Base-by-base conservation (phyloP, 495 filamentous ascomycete genomes). In the Symbiotaphrina buchneri region DNA sequence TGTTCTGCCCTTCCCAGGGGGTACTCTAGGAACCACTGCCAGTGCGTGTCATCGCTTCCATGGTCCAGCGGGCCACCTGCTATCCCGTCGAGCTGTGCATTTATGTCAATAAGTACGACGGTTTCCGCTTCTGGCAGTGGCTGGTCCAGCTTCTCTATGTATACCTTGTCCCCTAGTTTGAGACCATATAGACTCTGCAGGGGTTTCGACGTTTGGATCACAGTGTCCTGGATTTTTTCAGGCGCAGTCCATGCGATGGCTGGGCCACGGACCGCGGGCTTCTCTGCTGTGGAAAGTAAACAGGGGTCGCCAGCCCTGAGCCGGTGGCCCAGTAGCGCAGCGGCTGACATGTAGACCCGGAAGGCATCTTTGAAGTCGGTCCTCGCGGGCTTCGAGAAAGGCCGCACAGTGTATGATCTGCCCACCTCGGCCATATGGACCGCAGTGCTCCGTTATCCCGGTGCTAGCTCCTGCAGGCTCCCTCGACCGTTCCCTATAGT, bases 211-310 rank as follows among this genome's bases (percentile, higher is more conserved):
- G 67, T 65, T 47, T 75, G 69, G 3, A 71, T 56, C 17, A 74
- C 56, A 17, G 65, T 55, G 33, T 61, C 68, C 40, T 71, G 62
- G 24, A 75, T 58, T 37, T 65, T 69, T 36, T 77, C 69, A 3
- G 58, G 38, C 13, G 71, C 65, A 26, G 60, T 57, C 69, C 72
- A 79, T 10, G 68, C 65, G 33, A 74, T 63, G 4, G 69, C 75
- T 28, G 65, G 61, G 30, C 61, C 64, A 5, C 49, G 39, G n/a
- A n/a, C n/a, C n/a, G n/a, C n/a, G 1, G 45, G 22, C 18, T 49
- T 47, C 18, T 51, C 51, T 3, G 51, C 38, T 28, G 46, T 61
- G 38, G 55, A 58, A 20, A 81, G 29, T 10, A 36, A 54, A 37
- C 72, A 68, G 1, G 58, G 37, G 38, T 73, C 62, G 21, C 71